Base-by-base conservation (phyloP, 2,329 filamentous ascomycete genomes). In the Shiraia sp. region DNA sequence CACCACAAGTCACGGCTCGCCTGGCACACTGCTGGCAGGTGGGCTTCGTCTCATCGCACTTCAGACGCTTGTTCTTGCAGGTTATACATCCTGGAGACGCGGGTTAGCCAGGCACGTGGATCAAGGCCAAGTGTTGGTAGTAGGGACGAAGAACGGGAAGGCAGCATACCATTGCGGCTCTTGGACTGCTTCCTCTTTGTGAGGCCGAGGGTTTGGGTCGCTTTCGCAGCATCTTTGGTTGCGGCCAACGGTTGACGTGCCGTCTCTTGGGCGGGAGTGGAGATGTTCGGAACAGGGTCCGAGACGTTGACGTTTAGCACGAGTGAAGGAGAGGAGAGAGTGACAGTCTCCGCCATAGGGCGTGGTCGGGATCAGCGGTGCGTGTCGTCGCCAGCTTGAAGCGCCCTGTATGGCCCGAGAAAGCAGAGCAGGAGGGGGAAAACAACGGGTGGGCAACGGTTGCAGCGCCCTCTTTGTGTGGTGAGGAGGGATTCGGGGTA, bases 41-140 rank as follows among this genome's bases (percentile, higher is more conserved):
- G 0, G 85, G 85, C 53, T 88, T 87, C 32, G 79, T 81, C 71
- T 88, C 85, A 64, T 87, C 85, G 69, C 85, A 88, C 70, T 88
- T 88, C 38, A 88, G 71, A 45, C 85, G 76, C 69, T 88, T 88
- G 48, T 80, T 77, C 70, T 88, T 88, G 74, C 85, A 88, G 40
- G 85, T 88, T 54, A 83, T 77, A 69, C 85, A 88, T 52, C 85
- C 85, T 88, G 51, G 36, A 16, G 8, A 27, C 2, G 33, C 9
- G 14, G 1, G 36, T 61, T 43, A 59, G 45, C 36, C 39, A 8
- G 9, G 35, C 16, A 13, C 27, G 28, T 32, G 25, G 15, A 16
- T 15, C 42, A 26, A 12, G 38, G 37, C 19, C 16, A 19, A n/a
- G 8, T n/a, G 22, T 44, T 45, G 47, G 32, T 31, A 33, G 22